Percentiles rank a stretch among this genome's conserved stretches.
Evolutionary conservation across 108 stramenopile species (phyloP).

Genomic region (Cafeteria roenbergensis): DNA sequence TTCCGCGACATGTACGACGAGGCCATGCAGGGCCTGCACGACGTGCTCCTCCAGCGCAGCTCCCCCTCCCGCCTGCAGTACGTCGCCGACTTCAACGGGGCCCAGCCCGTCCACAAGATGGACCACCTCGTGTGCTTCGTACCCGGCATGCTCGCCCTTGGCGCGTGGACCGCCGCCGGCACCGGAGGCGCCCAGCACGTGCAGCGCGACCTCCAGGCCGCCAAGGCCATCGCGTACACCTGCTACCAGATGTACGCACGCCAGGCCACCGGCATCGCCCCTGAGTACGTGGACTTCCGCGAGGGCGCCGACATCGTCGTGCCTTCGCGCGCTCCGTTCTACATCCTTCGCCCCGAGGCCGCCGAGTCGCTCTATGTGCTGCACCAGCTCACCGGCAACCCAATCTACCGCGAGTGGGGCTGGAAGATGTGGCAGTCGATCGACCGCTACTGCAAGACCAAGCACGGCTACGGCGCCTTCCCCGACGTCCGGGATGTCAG

Average conservation of each 20-base stretch:
- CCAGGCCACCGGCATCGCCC: slow-evolving; percentile 67
- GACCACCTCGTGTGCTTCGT: slow-evolving; percentile 59
- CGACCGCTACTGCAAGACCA: slow-evolving; percentile 59
- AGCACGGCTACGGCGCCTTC: not conserved
- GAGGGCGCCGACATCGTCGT: slow-evolving; percentile 52
- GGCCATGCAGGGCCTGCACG: slow-evolving; percentile 62
- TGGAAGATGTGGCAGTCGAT: slow-evolving; percentile 86
- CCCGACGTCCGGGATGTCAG: slow-evolving; percentile 19
- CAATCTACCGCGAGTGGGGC: slow-evolving; percentile 86
- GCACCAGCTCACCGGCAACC: slow-evolving; percentile 69
- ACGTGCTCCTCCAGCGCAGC: slow-evolving; percentile 52
- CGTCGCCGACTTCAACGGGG: slow-evolving; percentile 51
- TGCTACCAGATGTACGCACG: slow-evolving; percentile 82
- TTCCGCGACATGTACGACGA: slow-evolving; percentile 63
- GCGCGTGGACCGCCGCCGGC: slow-evolving; percentile 54
- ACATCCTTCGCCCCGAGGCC: slow-evolving; percentile 76
- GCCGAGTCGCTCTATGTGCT: slow-evolving; percentile 53
- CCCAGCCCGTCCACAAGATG: slow-evolving; percentile 41
- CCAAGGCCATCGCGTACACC: slow-evolving; percentile 70
- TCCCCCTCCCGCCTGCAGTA: slow-evolving; percentile 58
- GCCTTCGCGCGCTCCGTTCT: slow-evolving; percentile 50
- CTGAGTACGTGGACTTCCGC: slow-evolving; percentile 57
- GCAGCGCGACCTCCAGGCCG: slow-evolving; percentile 50
- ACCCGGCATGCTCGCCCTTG: slow-evolving; percentile 70
- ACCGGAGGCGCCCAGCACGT: slow-evolving; percentile 37